Percentiles rank a stretch among this genome's conserved stretches.
Conservation (phyloP, 768 basidiomycete species). For the Tulasnella sp. region DNA sequence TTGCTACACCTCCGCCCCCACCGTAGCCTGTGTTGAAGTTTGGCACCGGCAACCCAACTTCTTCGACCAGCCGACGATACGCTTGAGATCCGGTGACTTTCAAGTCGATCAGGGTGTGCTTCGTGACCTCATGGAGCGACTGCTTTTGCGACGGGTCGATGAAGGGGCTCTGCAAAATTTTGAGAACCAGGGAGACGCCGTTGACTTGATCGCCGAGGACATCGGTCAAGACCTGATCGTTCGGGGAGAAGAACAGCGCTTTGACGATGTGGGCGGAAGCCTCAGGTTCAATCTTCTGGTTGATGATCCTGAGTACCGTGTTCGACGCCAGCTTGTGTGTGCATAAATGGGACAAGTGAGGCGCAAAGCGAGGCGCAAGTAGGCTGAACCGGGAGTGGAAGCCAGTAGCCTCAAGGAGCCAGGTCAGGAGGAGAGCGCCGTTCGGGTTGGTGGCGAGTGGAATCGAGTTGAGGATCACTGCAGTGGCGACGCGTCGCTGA, state of each 20-base stretch:
- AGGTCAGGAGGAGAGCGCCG: slow-evolving; percentile 87
- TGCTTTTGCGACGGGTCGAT: slow-evolving; percentile 60
- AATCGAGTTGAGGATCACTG: slow-evolving; percentile 92
- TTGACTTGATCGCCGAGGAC: slow-evolving; percentile 95
- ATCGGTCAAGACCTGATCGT: slow-evolving; percentile 85
- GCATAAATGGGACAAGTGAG: slow-evolving; percentile 92
- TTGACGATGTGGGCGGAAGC: slow-evolving; percentile 81
- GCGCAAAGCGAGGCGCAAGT: slow-evolving; percentile 89
- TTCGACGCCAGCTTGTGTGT: slow-evolving; percentile 95
- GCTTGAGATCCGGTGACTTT: slow-evolving; percentile 55
- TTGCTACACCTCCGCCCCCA: slow-evolving; percentile 17
- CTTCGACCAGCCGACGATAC: slow-evolving; percentile 31
- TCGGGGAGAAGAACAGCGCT: slow-evolving; percentile 79
- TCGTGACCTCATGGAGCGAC: slow-evolving; percentile 72
- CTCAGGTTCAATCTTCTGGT: slow-evolving; percentile 87
- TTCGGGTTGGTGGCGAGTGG: slow-evolving; percentile 97
- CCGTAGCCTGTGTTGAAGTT: slow-evolving; percentile 75
- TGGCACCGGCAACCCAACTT: slow-evolving; percentile 30
- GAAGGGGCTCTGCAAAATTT: slow-evolving; percentile 80
- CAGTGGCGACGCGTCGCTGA: slow-evolving; percentile 81
- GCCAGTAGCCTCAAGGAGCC: slow-evolving; percentile 90
- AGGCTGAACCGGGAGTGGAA: slow-evolving; percentile 94
- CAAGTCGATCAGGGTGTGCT: slow-evolving; percentile 78
- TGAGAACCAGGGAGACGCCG: slow-evolving; percentile 85
- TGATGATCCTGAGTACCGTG: slow-evolving; percentile 89